Base-by-base conservation (phyloP, 306 rosid genomes). In the Trichosanthes truncata region DNA sequence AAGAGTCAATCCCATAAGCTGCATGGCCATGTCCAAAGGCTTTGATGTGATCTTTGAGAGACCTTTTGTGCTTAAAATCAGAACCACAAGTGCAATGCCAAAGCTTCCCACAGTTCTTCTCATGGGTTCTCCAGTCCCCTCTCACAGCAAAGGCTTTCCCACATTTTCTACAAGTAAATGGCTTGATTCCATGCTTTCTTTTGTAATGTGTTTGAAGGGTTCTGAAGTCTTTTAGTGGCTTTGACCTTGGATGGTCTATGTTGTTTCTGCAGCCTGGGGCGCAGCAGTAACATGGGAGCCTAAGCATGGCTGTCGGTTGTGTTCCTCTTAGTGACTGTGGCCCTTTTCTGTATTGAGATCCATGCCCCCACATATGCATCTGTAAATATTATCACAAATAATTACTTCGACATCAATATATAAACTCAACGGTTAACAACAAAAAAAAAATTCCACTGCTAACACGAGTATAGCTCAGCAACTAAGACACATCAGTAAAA, bases 321-420 rank as follows among this genome's bases (percentile, higher is more conserved):
- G 94, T 92, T 82, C 97, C 98, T 26, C 98, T 84, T 6, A 93
- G 88, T 25, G 98, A 93, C 23, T 93, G 96, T 23, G 97, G 96
- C 6, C 98, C 98, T 74, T 90, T 93, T 79, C 98, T 90, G 67
- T 92, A 93, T 65, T 93, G 94, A 40, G 96, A 90, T 88, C 98
- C 98, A 89, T 93, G 98, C 69, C 98, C 98, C 98, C 98, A 93
- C 98, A 93, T 93, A 65, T 93, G 98, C 98, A 74, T 67, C 74
- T 67, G 51, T 67, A 17, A 1, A 18, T 18, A 25, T 21, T 26
- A 25, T 9, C 33, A 57, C 5, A 36, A 36, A 36, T 36, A 4
- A 36, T 3, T 36, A 36, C 5, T 5, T 36, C 40, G 40, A 3
- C n/a, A n/a, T n/a, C 46, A 43, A 43, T 9, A 48, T 48, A 5